Evolutionary conservation across 495 filamentous ascomycete genomes (phyloP).

Genomic region (Trypethelium eluteriae): DNA sequence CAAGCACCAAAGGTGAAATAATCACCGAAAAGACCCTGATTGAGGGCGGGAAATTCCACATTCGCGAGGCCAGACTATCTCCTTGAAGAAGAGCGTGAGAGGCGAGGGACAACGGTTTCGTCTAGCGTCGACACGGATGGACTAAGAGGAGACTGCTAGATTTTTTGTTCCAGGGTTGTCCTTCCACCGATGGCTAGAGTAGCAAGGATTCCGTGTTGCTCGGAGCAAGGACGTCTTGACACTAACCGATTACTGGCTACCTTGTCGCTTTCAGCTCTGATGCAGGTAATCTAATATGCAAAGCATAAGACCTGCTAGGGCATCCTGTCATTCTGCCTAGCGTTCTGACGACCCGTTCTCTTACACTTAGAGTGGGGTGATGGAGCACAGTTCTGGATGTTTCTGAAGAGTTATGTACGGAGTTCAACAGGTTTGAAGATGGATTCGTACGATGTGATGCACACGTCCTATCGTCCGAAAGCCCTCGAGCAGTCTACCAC

Average conservation of each 20-base stretch:
- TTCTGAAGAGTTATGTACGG: too few species aligned
- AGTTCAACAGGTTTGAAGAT: too few species aligned
- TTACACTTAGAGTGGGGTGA: too few species aligned
- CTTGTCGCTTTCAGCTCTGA: background rate
- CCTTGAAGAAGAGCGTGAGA: background rate
- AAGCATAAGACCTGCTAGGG: background rate
- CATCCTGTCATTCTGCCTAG: background rate
- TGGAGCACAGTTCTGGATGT: too few species aligned
- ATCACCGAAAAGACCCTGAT: background rate
- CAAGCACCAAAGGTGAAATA: too few species aligned
- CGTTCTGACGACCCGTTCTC: background rate
- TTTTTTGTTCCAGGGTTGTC: background rate
- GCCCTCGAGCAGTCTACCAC: too few species aligned
- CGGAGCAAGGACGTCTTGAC: too few species aligned
- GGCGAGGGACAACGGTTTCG: background rate
- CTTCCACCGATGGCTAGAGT: background rate
- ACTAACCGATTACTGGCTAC: background rate
- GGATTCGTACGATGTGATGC: too few species aligned
- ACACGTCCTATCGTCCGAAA: too few species aligned
- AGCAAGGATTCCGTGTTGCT: background rate
- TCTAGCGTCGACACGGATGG: background rate
- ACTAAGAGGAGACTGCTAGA: too few species aligned
- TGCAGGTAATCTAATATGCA: background rate
- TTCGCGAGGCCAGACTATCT: background rate
- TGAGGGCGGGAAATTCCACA: background rate